A percentile compares a stretch with the other conserved stretches of the same genome.
Conservation (phyloP, 768 basidiomycete species). For the Russula sp. region DNA sequence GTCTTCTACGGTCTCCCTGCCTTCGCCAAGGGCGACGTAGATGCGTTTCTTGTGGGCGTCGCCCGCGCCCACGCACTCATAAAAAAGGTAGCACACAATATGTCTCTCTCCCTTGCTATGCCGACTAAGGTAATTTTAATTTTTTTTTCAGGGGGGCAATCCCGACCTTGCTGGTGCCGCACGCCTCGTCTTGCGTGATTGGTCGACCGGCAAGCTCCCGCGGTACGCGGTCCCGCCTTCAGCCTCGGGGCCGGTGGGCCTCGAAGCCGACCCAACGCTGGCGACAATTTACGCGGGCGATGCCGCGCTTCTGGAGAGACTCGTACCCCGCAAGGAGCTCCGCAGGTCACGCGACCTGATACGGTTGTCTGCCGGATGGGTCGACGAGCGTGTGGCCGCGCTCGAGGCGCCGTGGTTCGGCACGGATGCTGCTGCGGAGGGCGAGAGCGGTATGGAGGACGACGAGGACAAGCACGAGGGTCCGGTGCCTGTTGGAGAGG, state of each 20-base stretch:
- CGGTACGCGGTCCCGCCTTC: constrained; percentile 60
- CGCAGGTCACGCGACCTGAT: constrained; percentile 48
- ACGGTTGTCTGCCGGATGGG: constrained; percentile 38
- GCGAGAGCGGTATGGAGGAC: constrained; percentile 19
- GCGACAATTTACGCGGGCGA: constrained; percentile 42
- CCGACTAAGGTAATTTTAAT: constrained; percentile 4
- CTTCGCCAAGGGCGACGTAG: constrained; percentile 59
- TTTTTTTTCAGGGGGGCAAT: constrained; percentile 51
- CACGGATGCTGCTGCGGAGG: constrained; percentile 37
- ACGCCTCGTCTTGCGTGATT: constrained; percentile 77
- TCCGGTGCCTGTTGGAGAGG: constrained; percentile 26
- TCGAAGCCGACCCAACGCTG: constrained; percentile 21
- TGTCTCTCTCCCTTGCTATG: neutral
- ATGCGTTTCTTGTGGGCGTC: constrained; percentile 69
- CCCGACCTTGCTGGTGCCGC: constrained; percentile 70
- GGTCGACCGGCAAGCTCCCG: constrained; percentile 68
- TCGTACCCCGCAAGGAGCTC: constrained; percentile 60
- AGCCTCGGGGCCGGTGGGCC: neutral
- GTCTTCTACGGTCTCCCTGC: constrained; percentile 80
- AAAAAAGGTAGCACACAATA: constrained; percentile 54
- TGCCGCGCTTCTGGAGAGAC: constrained; percentile 41
- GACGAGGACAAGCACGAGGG: constrained; percentile 36
- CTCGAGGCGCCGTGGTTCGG: constrained; percentile 37
- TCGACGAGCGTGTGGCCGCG: constrained; percentile 40
- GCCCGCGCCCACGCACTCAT: constrained; percentile 70